These are phyloP conservation scores for Colletotrichum endophyticum DNA, from an alignment of 2,329 filamentous ascomycete species.

Conservation along the genomic window DNA sequence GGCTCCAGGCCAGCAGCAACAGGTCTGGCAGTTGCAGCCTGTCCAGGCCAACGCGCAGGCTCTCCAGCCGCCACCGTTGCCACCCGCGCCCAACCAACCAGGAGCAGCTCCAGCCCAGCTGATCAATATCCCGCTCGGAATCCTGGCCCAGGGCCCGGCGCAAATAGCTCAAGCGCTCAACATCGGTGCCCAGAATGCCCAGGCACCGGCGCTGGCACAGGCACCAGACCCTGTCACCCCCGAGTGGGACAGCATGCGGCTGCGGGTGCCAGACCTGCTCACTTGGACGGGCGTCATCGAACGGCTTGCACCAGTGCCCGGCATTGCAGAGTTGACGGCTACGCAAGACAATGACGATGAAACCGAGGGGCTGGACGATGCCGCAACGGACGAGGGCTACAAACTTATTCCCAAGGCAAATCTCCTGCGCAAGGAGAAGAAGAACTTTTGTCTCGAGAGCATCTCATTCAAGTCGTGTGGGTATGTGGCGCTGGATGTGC, in stretches of 20 bases:
- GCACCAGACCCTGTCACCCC: neutral
- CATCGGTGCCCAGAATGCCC: neutral
- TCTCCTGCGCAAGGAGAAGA: conserved; percentile 29
- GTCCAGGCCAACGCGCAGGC: neutral
- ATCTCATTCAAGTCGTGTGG: conserved; percentile 66
- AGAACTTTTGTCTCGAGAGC: conserved; percentile 33
- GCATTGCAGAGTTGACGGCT: conserved; percentile 29
- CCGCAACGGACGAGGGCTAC: neutral
- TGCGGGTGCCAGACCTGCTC: conserved; percentile 30
- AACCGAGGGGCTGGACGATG: neutral
- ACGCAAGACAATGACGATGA: neutral
- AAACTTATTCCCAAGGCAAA: conserved; percentile 27
- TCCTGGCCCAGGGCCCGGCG: neutral
- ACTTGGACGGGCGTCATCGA: conserved; percentile 49
- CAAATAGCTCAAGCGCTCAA: neutral
- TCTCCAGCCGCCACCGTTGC: conserved; percentile 6
- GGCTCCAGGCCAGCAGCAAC: neutral
- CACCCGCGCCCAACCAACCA: neutral
- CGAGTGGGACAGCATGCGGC: conserved; percentile 1
- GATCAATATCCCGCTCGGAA: neutral
- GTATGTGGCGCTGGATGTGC: conserved; percentile 52
- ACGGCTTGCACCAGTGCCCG: conserved; percentile 42
- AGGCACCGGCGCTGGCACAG: neutral
- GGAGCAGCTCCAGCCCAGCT: neutral
- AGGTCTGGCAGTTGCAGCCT: neutral